Evolutionary conservation across 2,329 filamentous ascomycete species (phyloP), one percentile per base, ranked within the genome.

Genomic region (Malbranchea cinnamomea): DNA sequence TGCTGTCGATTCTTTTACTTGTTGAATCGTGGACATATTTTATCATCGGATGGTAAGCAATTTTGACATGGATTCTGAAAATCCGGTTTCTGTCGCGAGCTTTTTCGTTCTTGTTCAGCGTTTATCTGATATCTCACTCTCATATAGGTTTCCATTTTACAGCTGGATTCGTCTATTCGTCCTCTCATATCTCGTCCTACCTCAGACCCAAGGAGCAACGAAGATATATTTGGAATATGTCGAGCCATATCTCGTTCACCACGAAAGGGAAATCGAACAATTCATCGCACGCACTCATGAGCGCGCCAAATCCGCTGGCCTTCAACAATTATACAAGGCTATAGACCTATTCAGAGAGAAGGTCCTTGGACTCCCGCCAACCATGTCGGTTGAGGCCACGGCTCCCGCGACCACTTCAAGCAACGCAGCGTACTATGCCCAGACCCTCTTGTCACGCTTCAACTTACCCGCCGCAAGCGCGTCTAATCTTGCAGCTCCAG

Each of bases 121-220:
- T n/a, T 26, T 6, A 15, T 20, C 18, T 11, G 12, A 14, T 17
- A 28, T 15, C 23, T 22, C n/a, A 14, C 31, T 27, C 33, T 22
- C 10, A 28, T 27, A 5, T 29, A 78, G 74, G 82, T 63, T 95
- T 21, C 89, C 89, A 2, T 91, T 95, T 56, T 98, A 94, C 60
- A 71, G 81, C 43, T 94, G 85, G 70, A 65, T 93, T 46, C 83
- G 89, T 41, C 71, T 94, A 32, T 63, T 76, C 49, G 78, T 89
- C 57, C 74, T 94, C 49, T 73, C 89, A 41, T 98, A 94, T 62
- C 80, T 98, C 38, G 84, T 95, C 47, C 73, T 93, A n/a, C 89
- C 87, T 0, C 87, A 92, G 55, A 89, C 83, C n/a, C 87, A 94
- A 52, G 89, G 89, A 52, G 84, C 85, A 34, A 78, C 79, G 37